Conservation (phyloP, 2,329 filamentous ascomycete species). For the Botrytis fabae region DNA sequence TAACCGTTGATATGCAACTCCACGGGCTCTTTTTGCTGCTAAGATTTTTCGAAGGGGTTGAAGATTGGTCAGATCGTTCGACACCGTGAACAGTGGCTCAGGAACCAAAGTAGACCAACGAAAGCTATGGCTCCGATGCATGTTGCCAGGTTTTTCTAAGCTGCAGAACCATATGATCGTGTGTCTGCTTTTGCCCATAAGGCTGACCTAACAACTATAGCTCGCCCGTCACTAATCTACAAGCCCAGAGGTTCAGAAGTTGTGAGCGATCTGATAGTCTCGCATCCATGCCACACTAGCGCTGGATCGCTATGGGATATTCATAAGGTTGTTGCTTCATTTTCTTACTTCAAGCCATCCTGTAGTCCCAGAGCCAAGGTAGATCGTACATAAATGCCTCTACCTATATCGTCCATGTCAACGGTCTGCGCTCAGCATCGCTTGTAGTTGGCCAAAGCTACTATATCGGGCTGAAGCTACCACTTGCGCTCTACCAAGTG, state of each 20-base stretch:
- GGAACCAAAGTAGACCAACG: background rate
- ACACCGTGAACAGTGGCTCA: background rate
- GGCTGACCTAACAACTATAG: background rate
- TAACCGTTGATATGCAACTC: background rate
- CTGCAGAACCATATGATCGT: background rate
- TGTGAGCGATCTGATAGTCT: background rate
- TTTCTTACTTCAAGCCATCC: background rate
- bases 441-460: background rate
- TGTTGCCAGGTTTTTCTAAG: too few species aligned
- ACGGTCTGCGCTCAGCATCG: background rate
- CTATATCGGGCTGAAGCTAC: background rate
- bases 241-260: background rate
- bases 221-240: background rate
- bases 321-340: background rate
- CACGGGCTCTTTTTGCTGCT: too few species aligned
- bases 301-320: background rate
- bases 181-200: background rate
- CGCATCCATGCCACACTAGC: background rate
- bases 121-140: background rate
- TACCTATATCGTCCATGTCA: background rate
- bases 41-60: too few species aligned
- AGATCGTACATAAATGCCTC: background rate
- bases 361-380: background rate
- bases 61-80: too few species aligned
- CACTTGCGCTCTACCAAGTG: background rate